A percentile compares a stretch with the other conserved stretches of the same genome.
phyloP scores from a whole-genome alignment of 257 asterid species.

The Plectranthus barbatus region DNA sequence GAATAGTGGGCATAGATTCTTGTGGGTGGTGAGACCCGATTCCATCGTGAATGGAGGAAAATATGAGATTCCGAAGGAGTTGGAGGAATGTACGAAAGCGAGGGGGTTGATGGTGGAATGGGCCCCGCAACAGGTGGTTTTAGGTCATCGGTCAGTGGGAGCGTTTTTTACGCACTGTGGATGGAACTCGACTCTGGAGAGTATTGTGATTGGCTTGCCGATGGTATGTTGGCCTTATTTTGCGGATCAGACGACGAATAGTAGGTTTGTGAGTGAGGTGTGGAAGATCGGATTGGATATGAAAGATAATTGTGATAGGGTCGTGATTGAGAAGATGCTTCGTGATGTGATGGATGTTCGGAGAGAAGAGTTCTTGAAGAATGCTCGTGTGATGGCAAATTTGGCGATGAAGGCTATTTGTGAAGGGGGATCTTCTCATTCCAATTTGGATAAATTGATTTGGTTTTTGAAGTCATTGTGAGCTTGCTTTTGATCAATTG shows the following conservation, averaged over 20 bases:
- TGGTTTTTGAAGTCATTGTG: constrained; percentile 9
- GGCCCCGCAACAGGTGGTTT: constrained; percentile 47
- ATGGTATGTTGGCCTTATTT: constrained; percentile 28
- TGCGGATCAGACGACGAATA: too few relatives aligned
- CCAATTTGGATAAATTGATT: constrained; percentile 16
- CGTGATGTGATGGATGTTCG: constrained; percentile 32
- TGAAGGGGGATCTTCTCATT: constrained; percentile 34
- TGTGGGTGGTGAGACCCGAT: constrained; percentile 51
- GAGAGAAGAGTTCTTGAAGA: constrained; percentile 29
- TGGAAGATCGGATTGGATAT: too few relatives aligned
- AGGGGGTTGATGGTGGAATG: constrained; percentile 41
- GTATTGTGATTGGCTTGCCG: constrained; percentile 21
- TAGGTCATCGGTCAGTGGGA: constrained; percentile 29
- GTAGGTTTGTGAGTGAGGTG: too few relatives aligned
- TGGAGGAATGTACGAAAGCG: constrained; percentile 13
- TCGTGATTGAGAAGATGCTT: constrained; percentile 26
- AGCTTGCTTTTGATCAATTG: not conserved
- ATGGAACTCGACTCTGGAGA: too few relatives aligned
- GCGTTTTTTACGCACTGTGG: constrained; percentile 43
- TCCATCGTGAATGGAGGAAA: not conserved
- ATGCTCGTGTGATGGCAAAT: constrained; percentile 18
- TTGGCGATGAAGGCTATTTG: constrained; percentile 30
- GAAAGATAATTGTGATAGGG: constrained; percentile 33
- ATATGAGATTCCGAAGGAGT: constrained; percentile 14
- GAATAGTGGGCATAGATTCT: constrained; percentile 28